Base-by-base conservation (phyloP, 257 asterid genomes). In the Schizonepeta tenuifolia region DNA sequence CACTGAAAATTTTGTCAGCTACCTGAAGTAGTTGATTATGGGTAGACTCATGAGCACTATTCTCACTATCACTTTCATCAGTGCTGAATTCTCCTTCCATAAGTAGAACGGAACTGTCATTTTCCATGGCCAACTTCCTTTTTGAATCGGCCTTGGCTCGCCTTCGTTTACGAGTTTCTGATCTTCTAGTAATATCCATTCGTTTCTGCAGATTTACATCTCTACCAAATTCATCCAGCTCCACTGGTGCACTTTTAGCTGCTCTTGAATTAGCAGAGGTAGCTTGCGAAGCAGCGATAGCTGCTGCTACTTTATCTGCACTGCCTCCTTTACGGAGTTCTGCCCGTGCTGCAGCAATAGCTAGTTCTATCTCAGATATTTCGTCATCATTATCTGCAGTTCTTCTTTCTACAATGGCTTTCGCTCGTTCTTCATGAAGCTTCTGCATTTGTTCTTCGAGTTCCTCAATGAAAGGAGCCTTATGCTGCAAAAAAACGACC, bases 1-100 rank as follows among this genome's bases (percentile, higher is more conserved):
- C 97, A 70, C 97, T 76, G 50, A 95, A 84, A 71, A 92, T 86
- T 61, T 86, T 85, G 68, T 86, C 97, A 60, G 99, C 92, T 73
- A 87, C 85, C 83, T 82, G 85, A 83, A 95, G 91, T 81, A 92
- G 80, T 69, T 95, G 90, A 76, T 67, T 78, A 54, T 88, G 94
- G 75, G 77, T 85, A 4, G 99, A 95, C 79, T 88, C 84, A 56
- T 92, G 88, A 28, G 96, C 98, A 8, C 83, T 81, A 63, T 78
- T 79, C 88, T 95, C 99, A 65, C 90, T 83, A 78, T 95, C 99
- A 76, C 99, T 95, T 82, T 88, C 99, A 74, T 95, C 99, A 3
- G 99, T 95, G 83, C 96, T 95, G 75, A 92, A 83, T 78, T 95
- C 99, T 75, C 99, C 99, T 80, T 95, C 99, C 75, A 95, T 81